A percentile compares a stretch with the other conserved stretches of the same genome.
phyloP scores from a whole-genome alignment of 2,329 filamentous ascomycete genomes.

The Dothistroma pini region DNA sequence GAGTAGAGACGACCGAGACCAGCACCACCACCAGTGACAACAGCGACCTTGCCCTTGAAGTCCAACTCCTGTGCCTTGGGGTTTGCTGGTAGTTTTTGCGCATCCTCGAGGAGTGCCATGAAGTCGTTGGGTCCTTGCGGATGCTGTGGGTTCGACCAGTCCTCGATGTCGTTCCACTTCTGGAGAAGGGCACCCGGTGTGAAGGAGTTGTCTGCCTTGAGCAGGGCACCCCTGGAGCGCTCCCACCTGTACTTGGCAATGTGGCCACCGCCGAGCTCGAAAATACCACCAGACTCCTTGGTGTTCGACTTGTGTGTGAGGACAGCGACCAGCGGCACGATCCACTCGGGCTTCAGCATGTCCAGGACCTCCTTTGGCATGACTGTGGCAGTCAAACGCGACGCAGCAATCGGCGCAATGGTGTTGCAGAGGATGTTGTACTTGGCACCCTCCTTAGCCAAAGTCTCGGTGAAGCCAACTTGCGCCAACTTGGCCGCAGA shows the following conservation, averaged over 20 bases:
- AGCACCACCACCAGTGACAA: constrained; percentile 83
- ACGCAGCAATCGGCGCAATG: constrained; percentile 92
- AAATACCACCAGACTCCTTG: constrained; percentile 80
- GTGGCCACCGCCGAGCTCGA: constrained; percentile 90
- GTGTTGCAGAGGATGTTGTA: constrained; percentile 97
- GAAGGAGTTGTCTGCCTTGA: constrained; percentile 83
- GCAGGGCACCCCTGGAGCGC: constrained; percentile 79
- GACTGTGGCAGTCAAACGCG: constrained; percentile 90
- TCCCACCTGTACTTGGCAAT: constrained; percentile 94
- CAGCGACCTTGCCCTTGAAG: constrained; percentile 79
- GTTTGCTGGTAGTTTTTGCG: constrained; percentile 71
- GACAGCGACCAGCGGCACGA: constrained; percentile 86
- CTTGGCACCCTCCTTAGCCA: constrained; percentile 95
- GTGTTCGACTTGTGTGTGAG: constrained; percentile 83
- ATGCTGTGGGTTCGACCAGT: constrained; percentile 81
- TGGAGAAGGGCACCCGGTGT: constrained; percentile 83
- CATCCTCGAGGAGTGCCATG: constrained; percentile 77
- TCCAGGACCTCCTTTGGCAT: constrained; percentile 92
- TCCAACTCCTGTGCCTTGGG: constrained; percentile 69
- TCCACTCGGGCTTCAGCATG: constrained; percentile 86
- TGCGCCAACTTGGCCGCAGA: constrained; percentile 94
- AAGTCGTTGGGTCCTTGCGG: constrained; percentile 86
- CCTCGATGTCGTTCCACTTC: constrained; percentile 82
- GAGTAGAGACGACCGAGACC: constrained; percentile 90
- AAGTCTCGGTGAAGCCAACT: constrained; percentile 95